Percentiles rank a stretch among this genome's conserved stretches.
phyloP scores from a whole-genome alignment of 2,329 filamentous ascomycete species.

The Trichoderma sp. region DNA sequence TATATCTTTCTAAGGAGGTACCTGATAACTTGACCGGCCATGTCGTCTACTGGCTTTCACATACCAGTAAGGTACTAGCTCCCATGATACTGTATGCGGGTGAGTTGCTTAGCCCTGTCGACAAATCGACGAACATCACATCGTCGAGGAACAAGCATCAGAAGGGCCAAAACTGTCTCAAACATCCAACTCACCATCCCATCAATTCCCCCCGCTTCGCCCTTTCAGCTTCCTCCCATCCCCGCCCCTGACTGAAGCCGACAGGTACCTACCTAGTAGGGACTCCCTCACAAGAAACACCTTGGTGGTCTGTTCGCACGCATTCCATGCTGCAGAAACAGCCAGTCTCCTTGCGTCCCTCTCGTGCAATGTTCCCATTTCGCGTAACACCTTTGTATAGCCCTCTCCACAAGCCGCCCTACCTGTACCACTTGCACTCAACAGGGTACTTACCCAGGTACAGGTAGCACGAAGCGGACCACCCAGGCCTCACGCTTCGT shows the following conservation, averaged over 20 bases:
- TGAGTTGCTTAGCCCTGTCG: background rate
- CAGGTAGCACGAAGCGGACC: background rate
- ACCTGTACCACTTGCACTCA: background rate
- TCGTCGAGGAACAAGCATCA: background rate
- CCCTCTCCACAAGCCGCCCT: no score
- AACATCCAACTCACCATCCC: background rate
- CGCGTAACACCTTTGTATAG: no score
- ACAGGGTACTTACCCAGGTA: background rate
- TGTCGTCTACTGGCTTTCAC: no score
- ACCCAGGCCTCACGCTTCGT: constrained; percentile 2
- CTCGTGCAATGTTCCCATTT: no score
- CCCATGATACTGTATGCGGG: no score
- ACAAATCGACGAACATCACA: background rate
- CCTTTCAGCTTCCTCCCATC: background rate
- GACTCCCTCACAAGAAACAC: background rate
- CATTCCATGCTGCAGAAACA: background rate
- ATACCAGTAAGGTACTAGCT: no score
- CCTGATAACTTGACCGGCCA: no score
- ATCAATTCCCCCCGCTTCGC: background rate
- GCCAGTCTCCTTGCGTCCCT: background rate
- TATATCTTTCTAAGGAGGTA: no score
- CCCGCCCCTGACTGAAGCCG: background rate
- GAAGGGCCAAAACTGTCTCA: background rate
- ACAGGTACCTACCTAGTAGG: no score
- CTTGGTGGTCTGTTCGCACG: background rate